Evolutionary conservation across 306 rosid species (phyloP).

Genomic region (Trichosanthes cucumerina): DNA sequence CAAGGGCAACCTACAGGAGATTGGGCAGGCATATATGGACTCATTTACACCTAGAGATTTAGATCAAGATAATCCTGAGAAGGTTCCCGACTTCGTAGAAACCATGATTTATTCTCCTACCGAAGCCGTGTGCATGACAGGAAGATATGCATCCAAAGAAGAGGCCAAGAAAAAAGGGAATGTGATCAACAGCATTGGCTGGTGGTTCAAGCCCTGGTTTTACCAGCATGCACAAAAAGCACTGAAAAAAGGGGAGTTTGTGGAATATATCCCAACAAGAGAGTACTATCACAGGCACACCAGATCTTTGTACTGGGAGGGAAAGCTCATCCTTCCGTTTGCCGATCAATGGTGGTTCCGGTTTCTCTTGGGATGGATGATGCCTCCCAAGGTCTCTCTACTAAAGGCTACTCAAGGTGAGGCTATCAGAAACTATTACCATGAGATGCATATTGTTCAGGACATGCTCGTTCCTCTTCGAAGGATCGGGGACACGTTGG

Average conservation of each 20-base stretch:
- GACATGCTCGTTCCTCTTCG: slow-evolving; percentile 90
- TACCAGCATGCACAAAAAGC: slow-evolving; percentile 86
- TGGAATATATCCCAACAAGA: slow-evolving; percentile 87
- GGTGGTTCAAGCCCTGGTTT: slow-evolving; percentile 99
- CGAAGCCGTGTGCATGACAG: slow-evolving; percentile 81
- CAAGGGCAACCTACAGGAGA: slow-evolving; percentile 57
- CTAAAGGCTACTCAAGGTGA: slow-evolving; percentile 99
- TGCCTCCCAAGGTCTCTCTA: slow-evolving; percentile 96
- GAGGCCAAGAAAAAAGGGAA: slow-evolving; percentile 96
- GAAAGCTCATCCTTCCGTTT: slow-evolving; percentile 93
- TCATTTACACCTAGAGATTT: slow-evolving; percentile 90
- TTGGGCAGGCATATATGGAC: slow-evolving; percentile 70
- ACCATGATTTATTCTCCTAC: slow-evolving; percentile 67
- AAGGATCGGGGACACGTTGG: slow-evolving; percentile 90
- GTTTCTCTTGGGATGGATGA: slow-evolving; percentile 83
- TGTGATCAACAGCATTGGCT: slow-evolving; percentile 68
- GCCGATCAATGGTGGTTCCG: slow-evolving; percentile 93
- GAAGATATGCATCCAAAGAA: slow-evolving; percentile 71
- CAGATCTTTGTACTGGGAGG: slow-evolving; percentile 93
- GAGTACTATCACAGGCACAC: slow-evolving; percentile 96
- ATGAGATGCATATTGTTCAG: slow-evolving; percentile 90
- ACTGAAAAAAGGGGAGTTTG: slow-evolving; percentile 75
- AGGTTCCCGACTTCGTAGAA: slow-evolving; percentile 93
- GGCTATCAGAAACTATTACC: slow-evolving; percentile 91
- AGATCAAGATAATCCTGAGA: slow-evolving; percentile 73